Evolutionary conservation across 176 grass and related monocot genomes (phyloP).

Genomic region (Juncus effusus): DNA sequence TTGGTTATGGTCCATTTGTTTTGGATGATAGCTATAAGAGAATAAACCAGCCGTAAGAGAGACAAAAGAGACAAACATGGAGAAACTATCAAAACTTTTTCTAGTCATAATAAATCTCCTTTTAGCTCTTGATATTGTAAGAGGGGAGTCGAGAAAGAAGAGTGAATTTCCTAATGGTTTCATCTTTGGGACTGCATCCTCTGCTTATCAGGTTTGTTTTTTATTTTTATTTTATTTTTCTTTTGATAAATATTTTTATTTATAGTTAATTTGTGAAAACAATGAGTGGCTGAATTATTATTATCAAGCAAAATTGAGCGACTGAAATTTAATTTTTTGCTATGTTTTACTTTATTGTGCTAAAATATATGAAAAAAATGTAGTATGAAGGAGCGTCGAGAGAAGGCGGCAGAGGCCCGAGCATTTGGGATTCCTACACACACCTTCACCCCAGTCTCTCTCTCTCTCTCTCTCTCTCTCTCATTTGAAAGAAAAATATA

Average conservation of each 20-base stretch:
- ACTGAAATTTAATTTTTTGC: neutral
- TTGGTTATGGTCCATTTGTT: neutral
- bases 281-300: no score
- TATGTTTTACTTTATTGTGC: neutral
- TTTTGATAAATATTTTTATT: no score
- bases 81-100: neutral
- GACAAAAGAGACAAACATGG: neutral
- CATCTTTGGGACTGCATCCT: conserved; percentile 74
- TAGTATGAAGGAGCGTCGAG: conserved; percentile 76
- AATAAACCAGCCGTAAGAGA: neutral
- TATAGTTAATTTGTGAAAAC: no score
- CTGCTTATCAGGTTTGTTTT: conserved; percentile 59
- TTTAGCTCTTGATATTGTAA: conserved; percentile 13
- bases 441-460: conserved; percentile 59
- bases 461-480: conserved; percentile 20
- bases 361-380: neutral
- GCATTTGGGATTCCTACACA: conserved; percentile 86
- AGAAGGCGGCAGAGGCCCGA: conserved; percentile 53
- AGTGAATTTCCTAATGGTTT: conserved; percentile 49
- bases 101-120: neutral
- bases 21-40: neutral
- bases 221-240: no score
- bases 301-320: no score
- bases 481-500: neutral
- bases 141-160: conserved; percentile 16